Evolutionary conservation across 2,329 filamentous ascomycete species (phyloP).

Genomic region (Cladosporium sphaerospermum): DNA sequence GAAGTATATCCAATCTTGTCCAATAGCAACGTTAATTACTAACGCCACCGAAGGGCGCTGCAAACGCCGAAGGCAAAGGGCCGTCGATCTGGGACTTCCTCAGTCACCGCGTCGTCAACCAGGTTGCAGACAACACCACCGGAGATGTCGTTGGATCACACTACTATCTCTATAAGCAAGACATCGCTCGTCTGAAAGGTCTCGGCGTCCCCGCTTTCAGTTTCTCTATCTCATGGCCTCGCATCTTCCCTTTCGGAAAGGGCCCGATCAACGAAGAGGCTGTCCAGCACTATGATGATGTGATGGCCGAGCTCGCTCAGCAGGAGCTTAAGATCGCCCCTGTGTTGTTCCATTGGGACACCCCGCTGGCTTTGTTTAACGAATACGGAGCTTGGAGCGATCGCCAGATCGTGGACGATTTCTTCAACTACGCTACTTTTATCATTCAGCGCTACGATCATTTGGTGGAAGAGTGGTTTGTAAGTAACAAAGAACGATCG

Average conservation of each 20-base stretch:
- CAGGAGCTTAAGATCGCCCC: constrained; percentile 40
- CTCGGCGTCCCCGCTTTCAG: constrained; percentile 31
- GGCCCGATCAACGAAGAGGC: constrained; percentile 43
- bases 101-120: constrained; percentile 27
- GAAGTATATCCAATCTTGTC: constrained; percentile 13
- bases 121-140: constrained; percentile 31
- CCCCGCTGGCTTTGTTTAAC: constrained; percentile 31
- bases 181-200: constrained; percentile 33
- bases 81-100: constrained; percentile 30
- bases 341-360: constrained; percentile 44
- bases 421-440: constrained; percentile 34
- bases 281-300: constrained; percentile 43
- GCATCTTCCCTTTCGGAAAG: constrained; percentile 45
- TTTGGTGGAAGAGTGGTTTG: constrained; percentile 32
- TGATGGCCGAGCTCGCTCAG: constrained; percentile 39
- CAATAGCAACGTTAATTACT: not conserved
- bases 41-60: constrained; percentile 4
- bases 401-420: constrained; percentile 33
- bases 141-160: constrained; percentile 46
- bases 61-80: constrained; percentile 20
- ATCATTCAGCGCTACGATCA: constrained; percentile 35
- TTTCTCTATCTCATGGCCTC: constrained; percentile 45
- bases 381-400: constrained; percentile 36
- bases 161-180: constrained; percentile 31
- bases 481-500: constrained; percentile 26